phyloP scores from a whole-genome alignment of 768 basidiomycete genomes.

The Tylopilus felleus region DNA sequence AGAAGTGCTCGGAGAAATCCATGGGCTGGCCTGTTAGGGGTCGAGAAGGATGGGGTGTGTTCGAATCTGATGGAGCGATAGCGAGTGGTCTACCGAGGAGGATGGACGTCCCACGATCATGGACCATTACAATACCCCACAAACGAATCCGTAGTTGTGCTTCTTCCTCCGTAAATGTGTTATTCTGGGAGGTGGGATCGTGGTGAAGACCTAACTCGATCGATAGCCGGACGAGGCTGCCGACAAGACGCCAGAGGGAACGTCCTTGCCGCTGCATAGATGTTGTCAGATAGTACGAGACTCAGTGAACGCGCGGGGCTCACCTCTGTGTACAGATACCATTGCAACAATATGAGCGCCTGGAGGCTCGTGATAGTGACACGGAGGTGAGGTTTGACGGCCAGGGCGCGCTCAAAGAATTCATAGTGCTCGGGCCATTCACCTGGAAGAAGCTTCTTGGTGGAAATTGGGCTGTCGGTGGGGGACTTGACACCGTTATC shows the following conservation, averaged over 20 bases:
- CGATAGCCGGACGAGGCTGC: slow-evolving; percentile 75
- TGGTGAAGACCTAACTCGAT: slow-evolving; percentile 86
- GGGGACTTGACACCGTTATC: slow-evolving; percentile 43
- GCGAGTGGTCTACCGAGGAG: slow-evolving; percentile 82
- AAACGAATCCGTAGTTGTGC: slow-evolving; percentile 75
- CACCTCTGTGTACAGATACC: slow-evolving; percentile 89
- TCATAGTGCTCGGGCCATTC: slow-evolving; percentile 82
- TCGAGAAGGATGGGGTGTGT: slow-evolving; percentile 68
- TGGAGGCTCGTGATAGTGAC: slow-evolving; percentile 82
- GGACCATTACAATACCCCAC: slow-evolving; percentile 82
- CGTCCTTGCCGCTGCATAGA: slow-evolving; percentile 74
- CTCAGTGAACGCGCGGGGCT: slow-evolving; percentile 13
- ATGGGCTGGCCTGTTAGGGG: slow-evolving; percentile 23
- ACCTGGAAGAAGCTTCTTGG: slow-evolving; percentile 54
- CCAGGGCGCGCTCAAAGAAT: slow-evolving; percentile 76
- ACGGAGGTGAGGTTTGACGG: slow-evolving; percentile 76
- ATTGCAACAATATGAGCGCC: slow-evolving; percentile 79
- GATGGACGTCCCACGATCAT: slow-evolving; percentile 86
- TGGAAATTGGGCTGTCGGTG: slow-evolving; percentile 35
- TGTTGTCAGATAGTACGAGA: slow-evolving; percentile 5
- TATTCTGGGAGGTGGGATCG: slow-evolving; percentile 66
- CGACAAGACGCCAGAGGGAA: slow-evolving; percentile 84
- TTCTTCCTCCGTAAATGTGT: slow-evolving; percentile 70
- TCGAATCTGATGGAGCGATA: slow-evolving; percentile 79
- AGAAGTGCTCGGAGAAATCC: slow-evolving; percentile 78